phyloP scores from a whole-genome alignment of 306 rosid genomes.

The Macrotyloma uniflorum region DNA sequence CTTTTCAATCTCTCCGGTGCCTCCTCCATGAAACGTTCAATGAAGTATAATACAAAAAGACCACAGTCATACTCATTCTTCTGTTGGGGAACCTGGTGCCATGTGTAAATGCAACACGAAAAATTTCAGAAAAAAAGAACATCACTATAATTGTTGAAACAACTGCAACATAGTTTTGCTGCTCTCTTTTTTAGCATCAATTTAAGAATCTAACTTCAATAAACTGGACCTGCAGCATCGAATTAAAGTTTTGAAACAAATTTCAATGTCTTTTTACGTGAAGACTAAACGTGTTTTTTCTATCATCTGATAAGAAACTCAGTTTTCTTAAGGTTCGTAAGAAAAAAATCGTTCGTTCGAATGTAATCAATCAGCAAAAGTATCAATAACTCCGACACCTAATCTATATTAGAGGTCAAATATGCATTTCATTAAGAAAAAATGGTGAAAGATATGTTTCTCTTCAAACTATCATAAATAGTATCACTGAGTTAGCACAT shows the following conservation, averaged over 20 bases:
- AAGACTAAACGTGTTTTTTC: constrained; percentile 15
- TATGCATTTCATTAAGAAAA: neutral
- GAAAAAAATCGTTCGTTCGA: constrained; percentile 17
- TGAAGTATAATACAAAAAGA: constrained; percentile 84
- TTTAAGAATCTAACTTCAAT: constrained; percentile 9
- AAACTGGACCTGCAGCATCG: neutral
- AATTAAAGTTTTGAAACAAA: constrained; percentile 7
- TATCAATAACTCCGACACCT: constrained; percentile 20
- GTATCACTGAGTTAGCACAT: constrained; percentile 4
- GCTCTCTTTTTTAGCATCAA: constrained; percentile 12
- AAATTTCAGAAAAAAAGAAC: constrained; percentile 8
- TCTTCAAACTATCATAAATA: constrained; percentile 3
- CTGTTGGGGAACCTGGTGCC: constrained; percentile 93
- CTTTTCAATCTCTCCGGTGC: constrained; percentile 76
- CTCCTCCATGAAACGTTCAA: constrained; percentile 81
- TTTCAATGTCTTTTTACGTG: neutral
- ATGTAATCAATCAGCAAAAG: neutral
- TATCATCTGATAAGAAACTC: neutral
- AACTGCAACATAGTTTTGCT: constrained; percentile 7
- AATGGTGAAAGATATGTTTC: neutral
- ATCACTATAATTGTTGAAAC: neutral
- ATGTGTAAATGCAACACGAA: constrained; percentile 20
- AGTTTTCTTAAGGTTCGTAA: constrained; percentile 15
- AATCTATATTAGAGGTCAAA: constrained; percentile 9
- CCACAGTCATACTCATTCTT: constrained; percentile 94